Conservation (phyloP, 768 basidiomycete species). For the Termitomyces sp. region DNA sequence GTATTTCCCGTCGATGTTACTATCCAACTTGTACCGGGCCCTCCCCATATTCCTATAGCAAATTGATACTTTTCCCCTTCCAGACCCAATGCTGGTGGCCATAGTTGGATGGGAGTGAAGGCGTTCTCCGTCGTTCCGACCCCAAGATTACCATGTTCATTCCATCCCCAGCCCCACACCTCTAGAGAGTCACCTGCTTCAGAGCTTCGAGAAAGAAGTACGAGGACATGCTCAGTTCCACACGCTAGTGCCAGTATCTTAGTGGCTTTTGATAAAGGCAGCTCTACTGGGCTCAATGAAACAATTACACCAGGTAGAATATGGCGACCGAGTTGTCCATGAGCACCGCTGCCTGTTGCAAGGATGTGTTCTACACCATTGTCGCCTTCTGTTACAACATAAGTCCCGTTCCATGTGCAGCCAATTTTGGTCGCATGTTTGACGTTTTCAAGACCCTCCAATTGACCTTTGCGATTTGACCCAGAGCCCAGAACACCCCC, state of each 20-base stretch:
- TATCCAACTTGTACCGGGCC: constrained; percentile 49
- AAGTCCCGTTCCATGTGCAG: constrained; percentile 85
- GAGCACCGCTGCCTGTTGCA: constrained; percentile 52
- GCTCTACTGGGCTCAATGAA: constrained; percentile 24
- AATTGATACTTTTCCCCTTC: constrained; percentile 1
- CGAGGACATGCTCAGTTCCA: constrained; percentile 85
- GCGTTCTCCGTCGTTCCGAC: constrained; percentile 57
- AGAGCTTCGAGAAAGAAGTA: constrained; percentile 19
- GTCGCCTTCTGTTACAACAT: constrained; percentile 30
- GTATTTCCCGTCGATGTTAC: constrained; percentile 9
- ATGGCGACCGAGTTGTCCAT: constrained; percentile 61
- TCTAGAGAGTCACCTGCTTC: constrained; percentile 19
- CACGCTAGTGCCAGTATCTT: constrained; percentile 44
- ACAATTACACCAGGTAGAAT: constrained; percentile 4
- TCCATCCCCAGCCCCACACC: constrained; percentile 96
- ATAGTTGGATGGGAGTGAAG: constrained; percentile 45
- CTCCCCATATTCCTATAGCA: constrained; percentile 35
- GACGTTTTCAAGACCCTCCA: constrained; percentile 32
- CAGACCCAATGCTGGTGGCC: constrained; percentile 31
- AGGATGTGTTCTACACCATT: constrained; percentile 23
- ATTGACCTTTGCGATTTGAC: constrained; percentile 68
- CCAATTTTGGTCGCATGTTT: constrained; percentile 27
- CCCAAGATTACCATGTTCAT: constrained; percentile 95
- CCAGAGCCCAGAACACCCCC: constrained; percentile 55
- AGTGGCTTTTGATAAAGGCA: constrained; percentile 21